Evolutionary conservation across 2,329 filamentous ascomycete genomes (phyloP).

Genomic region (Talaromyces pinophilus): DNA sequence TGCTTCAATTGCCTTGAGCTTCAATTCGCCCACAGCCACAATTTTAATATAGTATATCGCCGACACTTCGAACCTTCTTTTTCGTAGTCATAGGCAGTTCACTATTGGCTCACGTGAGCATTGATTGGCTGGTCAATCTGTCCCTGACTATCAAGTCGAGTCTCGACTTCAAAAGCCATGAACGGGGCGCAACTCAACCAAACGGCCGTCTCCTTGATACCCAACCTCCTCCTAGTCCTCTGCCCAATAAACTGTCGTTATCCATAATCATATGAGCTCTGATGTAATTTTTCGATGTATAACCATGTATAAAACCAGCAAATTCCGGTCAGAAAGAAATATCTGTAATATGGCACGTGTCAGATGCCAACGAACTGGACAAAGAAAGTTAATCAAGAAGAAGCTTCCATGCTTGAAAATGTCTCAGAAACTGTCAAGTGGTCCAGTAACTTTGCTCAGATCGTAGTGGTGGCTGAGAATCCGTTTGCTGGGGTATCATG

Average conservation of each 20-base stretch:
- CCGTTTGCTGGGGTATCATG: background rate
- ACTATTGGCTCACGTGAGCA: background rate
- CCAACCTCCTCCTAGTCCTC: background rate
- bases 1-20: background rate
- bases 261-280: background rate
- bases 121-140: background rate
- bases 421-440: background rate
- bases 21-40: background rate
- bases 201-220: background rate
- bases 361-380: constrained; percentile 14
- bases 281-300: background rate
- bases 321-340: background rate
- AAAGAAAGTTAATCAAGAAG: constrained; percentile 20
- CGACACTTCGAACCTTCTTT: background rate
- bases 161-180: constrained; percentile 7
- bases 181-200: background rate
- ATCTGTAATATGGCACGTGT: background rate
- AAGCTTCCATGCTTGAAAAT: background rate
- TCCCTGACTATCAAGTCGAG: background rate
- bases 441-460: background rate
- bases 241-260: background rate
- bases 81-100: background rate
- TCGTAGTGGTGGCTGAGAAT: constrained; percentile 8
- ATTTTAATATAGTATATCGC: background rate
- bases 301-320: background rate